Evolutionary conservation across 768 basidiomycete species (phyloP), one percentile per base, ranked within the genome.

Genomic region (Calocybe indica): DNA sequence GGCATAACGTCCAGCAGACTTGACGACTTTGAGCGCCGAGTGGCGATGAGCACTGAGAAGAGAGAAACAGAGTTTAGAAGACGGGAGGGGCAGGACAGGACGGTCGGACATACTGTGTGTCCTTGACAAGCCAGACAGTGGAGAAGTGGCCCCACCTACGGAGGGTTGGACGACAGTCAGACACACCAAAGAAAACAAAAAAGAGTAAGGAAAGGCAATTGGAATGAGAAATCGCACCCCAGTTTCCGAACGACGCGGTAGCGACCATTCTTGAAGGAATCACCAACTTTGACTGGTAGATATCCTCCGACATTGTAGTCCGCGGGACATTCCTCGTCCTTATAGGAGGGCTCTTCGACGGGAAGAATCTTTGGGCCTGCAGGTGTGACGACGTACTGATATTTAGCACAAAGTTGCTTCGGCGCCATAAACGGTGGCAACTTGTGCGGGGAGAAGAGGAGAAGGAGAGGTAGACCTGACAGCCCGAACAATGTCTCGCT

Each of bases 11-110:
- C 83, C 82, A 14, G 92, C 94, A 29, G 93, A 95, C 69, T 95
- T 95, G 67, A 94, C 90, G 47, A 96, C 85, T 65, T 96, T 96
- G 62, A 96, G 79, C 11, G 92, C 92, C 39, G 91, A 91, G 65
- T 93, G 92, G 37, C 79, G 73, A 31, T 78, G 75, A 37, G 75
- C 72, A 6, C 92, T 94, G 56, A 22, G 34, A 44, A 38, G 12
- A 39, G n/a, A 30, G 43, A 22, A 51, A 5, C 30, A 39, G 33
- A 10, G 15, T n/a, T 41, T 33, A 13, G 14, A 35, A 52, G 50
- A 62, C 47, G 53, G 57, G 29, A 32, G 39, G 35, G 11, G 11
- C 43, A 12, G 41, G 45, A 49, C 30, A 39, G 37, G 36, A 44
- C 56, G 37, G 15, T 10, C 40, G 48, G 39, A 76, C 88, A 61